Percentiles rank a stretch among this genome's conserved stretches.
phyloP scores from a whole-genome alignment of 257 asterid genomes.

The Pogostemon cablin region DNA sequence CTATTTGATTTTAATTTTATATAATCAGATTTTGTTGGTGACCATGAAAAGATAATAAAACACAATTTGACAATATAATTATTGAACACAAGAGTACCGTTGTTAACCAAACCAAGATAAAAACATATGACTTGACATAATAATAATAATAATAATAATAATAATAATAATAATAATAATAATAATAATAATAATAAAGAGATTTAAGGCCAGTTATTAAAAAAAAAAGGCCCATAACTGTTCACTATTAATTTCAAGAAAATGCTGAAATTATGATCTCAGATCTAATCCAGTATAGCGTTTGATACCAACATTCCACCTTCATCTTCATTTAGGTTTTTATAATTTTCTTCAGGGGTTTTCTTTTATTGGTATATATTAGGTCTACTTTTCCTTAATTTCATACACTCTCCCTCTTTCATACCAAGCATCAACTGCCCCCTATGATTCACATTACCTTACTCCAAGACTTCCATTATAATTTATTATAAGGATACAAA shows the following conservation, averaged over 20 bases:
- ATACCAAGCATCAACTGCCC: conserved; percentile 33
- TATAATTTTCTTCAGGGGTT: conserved; percentile 20
- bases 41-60: neutral
- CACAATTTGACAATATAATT: too few relatives aligned
- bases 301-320: conserved; percentile 67
- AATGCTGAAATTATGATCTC: conserved; percentile 40
- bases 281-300: conserved; percentile 43
- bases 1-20: too few relatives aligned
- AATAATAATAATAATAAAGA: conserved; percentile 28
- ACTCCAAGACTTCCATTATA: conserved; percentile 25
- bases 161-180: conserved; percentile 7
- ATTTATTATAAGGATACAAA: conserved; percentile 7
- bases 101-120: too few relatives aligned
- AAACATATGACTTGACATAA: neutral
- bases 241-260: conserved; percentile 36
- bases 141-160: neutral
- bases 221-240: conserved; percentile 42
- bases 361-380: conserved; percentile 30
- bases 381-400: conserved; percentile 40
- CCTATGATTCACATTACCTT: conserved; percentile 25
- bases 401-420: conserved; percentile 25
- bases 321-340: conserved; percentile 35
- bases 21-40: neutral
- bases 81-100: too few relatives aligned
- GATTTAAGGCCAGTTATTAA: conserved; percentile 28